phyloP scores from a whole-genome alignment of 495 filamentous ascomycete genomes.

The Wilcoxina mikolae region DNA sequence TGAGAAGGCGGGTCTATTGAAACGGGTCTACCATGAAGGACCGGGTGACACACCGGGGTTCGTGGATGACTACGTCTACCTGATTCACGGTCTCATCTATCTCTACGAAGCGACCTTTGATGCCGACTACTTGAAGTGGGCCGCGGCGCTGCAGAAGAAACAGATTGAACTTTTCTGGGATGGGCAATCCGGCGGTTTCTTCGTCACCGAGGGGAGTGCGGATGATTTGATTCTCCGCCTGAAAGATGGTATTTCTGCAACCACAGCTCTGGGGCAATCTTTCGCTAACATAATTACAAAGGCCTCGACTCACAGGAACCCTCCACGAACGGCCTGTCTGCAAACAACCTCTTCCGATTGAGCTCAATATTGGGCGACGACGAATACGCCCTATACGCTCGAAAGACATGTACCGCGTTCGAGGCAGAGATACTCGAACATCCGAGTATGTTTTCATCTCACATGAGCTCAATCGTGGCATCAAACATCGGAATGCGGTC shows the following conservation, averaged over 20 bases:
- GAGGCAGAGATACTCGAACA: slow-evolving; percentile 83
- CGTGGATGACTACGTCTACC: slow-evolving; percentile 88
- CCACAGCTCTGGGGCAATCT: neutral
- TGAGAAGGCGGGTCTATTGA: slow-evolving; percentile 44
- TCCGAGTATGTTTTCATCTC: slow-evolving; percentile 69
- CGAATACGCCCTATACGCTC: slow-evolving; percentile 47
- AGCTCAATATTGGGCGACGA: slow-evolving; percentile 53
- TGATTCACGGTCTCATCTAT: slow-evolving; percentile 70
- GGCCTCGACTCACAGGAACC: slow-evolving; percentile 80
- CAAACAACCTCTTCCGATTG: slow-evolving; percentile 70
- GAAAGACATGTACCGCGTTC: slow-evolving; percentile 66
- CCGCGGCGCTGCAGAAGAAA: slow-evolving; percentile 63
- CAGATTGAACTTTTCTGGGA: slow-evolving; percentile 61
- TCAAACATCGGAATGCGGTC: slow-evolving; percentile 45
- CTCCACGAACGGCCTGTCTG: slow-evolving; percentile 71
- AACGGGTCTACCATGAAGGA: slow-evolving; percentile 63
- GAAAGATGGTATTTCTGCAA: slow-evolving; percentile 46
- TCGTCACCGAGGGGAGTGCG: slow-evolving; percentile 56
- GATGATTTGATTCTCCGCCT: slow-evolving; percentile 69
- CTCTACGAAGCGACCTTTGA: slow-evolving; percentile 82
- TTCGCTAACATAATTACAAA: slow-evolving; percentile 1
- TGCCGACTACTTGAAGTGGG: slow-evolving; percentile 63
- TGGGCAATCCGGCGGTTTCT: slow-evolving; percentile 54
- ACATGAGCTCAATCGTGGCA: slow-evolving; percentile 61
- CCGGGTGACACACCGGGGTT: slow-evolving; percentile 60